Evolutionary conservation across 805 yeast species (phyloP).

Genomic region (Ogataea siamensis): DNA sequence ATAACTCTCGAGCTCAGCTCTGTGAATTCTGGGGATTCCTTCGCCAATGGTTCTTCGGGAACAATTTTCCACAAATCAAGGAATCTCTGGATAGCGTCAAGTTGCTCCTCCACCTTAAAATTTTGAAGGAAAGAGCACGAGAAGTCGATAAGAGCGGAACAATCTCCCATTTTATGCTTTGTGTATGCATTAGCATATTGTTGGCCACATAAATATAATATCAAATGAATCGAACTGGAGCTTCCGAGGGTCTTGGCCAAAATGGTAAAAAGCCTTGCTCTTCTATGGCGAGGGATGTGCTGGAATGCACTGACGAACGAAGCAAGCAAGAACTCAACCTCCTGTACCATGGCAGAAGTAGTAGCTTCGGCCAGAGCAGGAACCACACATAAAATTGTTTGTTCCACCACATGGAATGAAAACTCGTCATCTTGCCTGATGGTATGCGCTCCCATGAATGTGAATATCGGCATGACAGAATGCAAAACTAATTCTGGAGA

Average conservation of each 20-base stretch:
- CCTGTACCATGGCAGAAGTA: conserved; percentile 49
- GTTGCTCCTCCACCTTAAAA: conserved; percentile 67
- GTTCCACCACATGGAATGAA: conserved; percentile 88
- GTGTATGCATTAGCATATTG: conserved; percentile 59
- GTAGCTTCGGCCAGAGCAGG: conserved; percentile 73
- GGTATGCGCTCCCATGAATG: conserved; percentile 98
- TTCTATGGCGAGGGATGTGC: conserved; percentile 94
- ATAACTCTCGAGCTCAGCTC: conserved; percentile 51
- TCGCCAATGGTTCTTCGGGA: conserved; percentile 43
- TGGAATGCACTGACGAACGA: conserved; percentile 93
- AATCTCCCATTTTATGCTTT: conserved; percentile 63
- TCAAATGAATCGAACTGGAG: conserved; percentile 61
- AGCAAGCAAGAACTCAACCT: conserved; percentile 78
- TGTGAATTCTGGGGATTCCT: conserved; percentile 35
- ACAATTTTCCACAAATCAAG: conserved; percentile 50
- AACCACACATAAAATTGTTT: conserved; percentile 82
- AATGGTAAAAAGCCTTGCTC: conserved; percentile 80
- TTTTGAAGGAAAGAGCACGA: conserved; percentile 64
- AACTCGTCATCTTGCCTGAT: conserved; percentile 96
- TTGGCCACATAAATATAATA: conserved; percentile 76
- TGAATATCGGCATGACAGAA: conserved; percentile 98
- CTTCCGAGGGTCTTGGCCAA: conserved; percentile 75
- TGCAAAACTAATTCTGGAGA: conserved; percentile 91
- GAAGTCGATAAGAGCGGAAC: conserved; percentile 69
- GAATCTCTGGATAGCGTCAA: conserved; percentile 51